phyloP scores from a whole-genome alignment of 495 filamentous ascomycete species.

The Penicillium bialowiezense region DNA sequence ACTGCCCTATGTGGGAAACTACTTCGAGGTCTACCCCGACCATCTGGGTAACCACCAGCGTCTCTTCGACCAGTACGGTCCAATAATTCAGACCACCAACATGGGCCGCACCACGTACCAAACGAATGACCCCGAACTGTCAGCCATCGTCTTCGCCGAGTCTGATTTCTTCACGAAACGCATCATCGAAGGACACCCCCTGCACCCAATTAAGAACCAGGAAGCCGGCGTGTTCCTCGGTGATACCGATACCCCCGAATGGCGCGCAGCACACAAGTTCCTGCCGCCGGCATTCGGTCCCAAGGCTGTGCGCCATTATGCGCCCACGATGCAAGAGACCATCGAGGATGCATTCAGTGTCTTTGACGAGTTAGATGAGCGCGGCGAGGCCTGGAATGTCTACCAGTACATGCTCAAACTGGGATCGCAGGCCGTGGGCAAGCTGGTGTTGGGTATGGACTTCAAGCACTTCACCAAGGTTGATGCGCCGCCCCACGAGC shows the following conservation, averaged over 20 bases:
- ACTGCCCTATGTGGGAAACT: slow-evolving; percentile 49
- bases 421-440: slow-evolving; percentile 49
- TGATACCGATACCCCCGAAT: slow-evolving; percentile 49
- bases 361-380: slow-evolving; percentile 51
- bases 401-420: slow-evolving; percentile 62
- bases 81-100: slow-evolving; percentile 52
- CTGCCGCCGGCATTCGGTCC: slow-evolving; percentile 52
- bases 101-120: slow-evolving; percentile 48
- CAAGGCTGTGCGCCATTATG: slow-evolving; percentile 55
- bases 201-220: slow-evolving; percentile 42
- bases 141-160: slow-evolving; percentile 41
- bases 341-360: slow-evolving; percentile 44
- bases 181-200: slow-evolving; percentile 48
- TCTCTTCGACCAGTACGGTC: slow-evolving; percentile 52
- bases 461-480: slow-evolving; percentile 47
- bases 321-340: slow-evolving; percentile 50
- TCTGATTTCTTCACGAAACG: slow-evolving; percentile 51
- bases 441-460: slow-evolving; percentile 49
- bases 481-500: slow-evolving; percentile 40
- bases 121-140: slow-evolving; percentile 48
- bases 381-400: slow-evolving; percentile 52
- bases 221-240: slow-evolving; percentile 50
- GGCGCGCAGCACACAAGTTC: slow-evolving; percentile 52
- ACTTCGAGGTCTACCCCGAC: slow-evolving; percentile 57
- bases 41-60: slow-evolving; percentile 57